Evolutionary conservation across 2,329 filamentous ascomycete genomes (phyloP).

Genomic region (Fusarium denticulatum): DNA sequence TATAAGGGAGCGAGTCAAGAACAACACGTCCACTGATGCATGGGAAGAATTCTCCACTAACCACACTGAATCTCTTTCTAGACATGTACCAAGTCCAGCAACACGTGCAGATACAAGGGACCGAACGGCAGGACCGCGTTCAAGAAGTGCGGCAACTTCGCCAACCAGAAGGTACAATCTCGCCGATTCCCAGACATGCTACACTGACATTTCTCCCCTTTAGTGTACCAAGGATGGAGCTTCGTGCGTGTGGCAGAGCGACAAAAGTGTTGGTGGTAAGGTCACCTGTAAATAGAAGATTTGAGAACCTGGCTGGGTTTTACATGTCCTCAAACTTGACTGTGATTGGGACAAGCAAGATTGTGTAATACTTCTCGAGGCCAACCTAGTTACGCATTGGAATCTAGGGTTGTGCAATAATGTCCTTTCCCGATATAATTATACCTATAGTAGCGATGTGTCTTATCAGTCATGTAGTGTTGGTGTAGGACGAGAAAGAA

Average conservation of each 20-base stretch:
- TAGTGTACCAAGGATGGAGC: not conserved
- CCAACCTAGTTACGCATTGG: too few relatives aligned
- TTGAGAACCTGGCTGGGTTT: accelerated
- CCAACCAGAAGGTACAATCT: not conserved
- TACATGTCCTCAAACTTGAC: not conserved
- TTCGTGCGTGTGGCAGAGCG: not conserved
- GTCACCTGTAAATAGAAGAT: not conserved
- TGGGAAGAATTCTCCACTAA: accelerated
- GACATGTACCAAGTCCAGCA: not conserved
- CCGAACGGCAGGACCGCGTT: not conserved
- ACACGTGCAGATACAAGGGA: not conserved
- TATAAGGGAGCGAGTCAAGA: not conserved
- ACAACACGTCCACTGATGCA: accelerated
- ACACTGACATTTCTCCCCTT: not conserved
- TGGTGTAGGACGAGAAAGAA: not conserved
- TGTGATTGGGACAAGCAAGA: not conserved
- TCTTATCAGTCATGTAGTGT: too few relatives aligned
- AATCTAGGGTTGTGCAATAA: too few relatives aligned
- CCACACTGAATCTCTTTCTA: not conserved
- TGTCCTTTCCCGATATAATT: too few relatives aligned
- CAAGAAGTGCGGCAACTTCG: not conserved
- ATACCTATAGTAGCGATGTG: too few relatives aligned
- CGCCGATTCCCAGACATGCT: accelerated
- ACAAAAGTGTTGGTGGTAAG: not conserved
- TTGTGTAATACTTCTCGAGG: too few relatives aligned